phyloP scores from a whole-genome alignment of 441 rosid genomes.

The Jatropha multifida region DNA sequence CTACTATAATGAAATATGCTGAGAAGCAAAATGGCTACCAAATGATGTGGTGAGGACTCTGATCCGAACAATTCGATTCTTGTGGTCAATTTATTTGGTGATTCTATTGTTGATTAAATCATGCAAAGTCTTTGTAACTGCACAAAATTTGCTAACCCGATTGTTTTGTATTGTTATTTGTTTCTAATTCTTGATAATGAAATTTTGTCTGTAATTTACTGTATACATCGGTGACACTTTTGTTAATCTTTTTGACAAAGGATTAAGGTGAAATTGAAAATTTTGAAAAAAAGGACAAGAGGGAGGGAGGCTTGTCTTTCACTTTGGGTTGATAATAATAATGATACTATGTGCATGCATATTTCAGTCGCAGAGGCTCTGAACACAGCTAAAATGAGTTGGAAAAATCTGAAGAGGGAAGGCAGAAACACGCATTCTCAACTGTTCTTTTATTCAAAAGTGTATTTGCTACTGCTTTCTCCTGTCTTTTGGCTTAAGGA shows the following conservation, averaged over 20 bases:
- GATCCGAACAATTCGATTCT: conserved; percentile 21
- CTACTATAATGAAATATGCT: neutral
- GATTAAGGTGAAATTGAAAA: no score
- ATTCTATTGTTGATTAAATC: conserved; percentile 30
- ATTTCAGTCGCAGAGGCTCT: neutral
- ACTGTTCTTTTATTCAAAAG: neutral
- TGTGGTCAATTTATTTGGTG: conserved; percentile 25
- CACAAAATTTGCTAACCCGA: conserved; percentile 29
- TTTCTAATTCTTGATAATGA: conserved; percentile 34
- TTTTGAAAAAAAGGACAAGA: no score
- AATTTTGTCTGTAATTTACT: conserved; percentile 26
- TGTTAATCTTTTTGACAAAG: no score
- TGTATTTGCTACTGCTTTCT: neutral
- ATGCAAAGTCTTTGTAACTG: conserved; percentile 13
- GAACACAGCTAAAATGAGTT: neutral
- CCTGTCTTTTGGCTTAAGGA: neutral
- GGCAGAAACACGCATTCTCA: neutral
- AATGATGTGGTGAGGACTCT: conserved; percentile 6
- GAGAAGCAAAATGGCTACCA: conserved; percentile 9
- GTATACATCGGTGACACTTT: neutral
- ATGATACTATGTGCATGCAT: neutral
- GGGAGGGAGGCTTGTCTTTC: neutral
- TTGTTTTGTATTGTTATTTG: conserved; percentile 36
- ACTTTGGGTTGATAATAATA: no score
- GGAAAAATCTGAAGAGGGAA: neutral